phyloP scores from a whole-genome alignment of 257 asterid species.

The Rubia yunnanensis region DNA sequence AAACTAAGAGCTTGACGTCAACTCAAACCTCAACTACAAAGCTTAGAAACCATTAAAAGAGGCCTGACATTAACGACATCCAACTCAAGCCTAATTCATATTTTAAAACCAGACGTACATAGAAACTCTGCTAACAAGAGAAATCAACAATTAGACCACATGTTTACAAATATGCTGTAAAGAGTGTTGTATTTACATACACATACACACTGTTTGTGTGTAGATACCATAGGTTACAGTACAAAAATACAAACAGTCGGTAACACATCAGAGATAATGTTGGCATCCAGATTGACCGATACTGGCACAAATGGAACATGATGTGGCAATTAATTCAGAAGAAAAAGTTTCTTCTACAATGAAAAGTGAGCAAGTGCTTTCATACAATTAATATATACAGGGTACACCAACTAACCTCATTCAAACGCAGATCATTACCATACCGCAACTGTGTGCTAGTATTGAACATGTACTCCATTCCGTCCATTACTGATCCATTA shows the following conservation, averaged over 20 bases:
- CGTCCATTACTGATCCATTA: conserved; percentile 74
- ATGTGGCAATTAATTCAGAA: background rate
- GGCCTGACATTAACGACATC: background rate
- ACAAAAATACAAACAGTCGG: background rate
- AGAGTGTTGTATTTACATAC: background rate
- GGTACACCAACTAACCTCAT: conserved; percentile 51
- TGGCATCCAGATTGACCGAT: background rate
- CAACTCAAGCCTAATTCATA: background rate
- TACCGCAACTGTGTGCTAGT: conserved; percentile 82
- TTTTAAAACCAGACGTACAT: background rate
- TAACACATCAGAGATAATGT: background rate
- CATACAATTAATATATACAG: background rate
- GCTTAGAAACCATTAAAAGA: background rate
- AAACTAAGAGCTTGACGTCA: background rate
- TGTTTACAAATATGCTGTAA: background rate
- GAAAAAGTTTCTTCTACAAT: background rate
- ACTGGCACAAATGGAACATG: background rate
- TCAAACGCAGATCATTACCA: conserved; percentile 92
- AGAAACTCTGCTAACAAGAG: too few species aligned
- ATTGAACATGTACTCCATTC: conserved; percentile 92
- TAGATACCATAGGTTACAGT: background rate
- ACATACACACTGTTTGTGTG: background rate
- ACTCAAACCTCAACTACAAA: background rate
- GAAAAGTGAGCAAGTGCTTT: background rate
- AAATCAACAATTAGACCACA: background rate